Conservation (phyloP, 2,329 filamentous ascomycete genomes). For the Fusarium nelsonii region DNA sequence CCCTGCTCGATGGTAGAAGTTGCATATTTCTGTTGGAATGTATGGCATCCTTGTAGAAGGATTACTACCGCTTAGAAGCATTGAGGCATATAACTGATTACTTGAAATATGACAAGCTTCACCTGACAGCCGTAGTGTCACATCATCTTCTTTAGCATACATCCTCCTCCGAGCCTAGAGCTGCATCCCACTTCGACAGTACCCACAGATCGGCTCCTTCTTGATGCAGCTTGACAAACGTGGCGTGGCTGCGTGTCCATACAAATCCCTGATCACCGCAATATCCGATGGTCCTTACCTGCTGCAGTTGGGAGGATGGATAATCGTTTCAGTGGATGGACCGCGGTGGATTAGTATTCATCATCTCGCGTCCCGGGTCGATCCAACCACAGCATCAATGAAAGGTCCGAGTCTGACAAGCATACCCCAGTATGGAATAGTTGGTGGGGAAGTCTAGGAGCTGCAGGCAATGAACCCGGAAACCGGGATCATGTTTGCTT, state of each 20-base stretch:
- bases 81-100: neutral
- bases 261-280: neutral
- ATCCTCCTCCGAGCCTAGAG: slow-evolving; percentile 3
- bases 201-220: slow-evolving; percentile 9
- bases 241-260: neutral
- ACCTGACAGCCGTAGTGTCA: neutral
- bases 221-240: neutral
- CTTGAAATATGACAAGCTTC: slow-evolving; percentile 1
- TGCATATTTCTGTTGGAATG: too few species aligned
- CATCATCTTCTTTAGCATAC: neutral
- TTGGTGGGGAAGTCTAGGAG: slow-evolving; percentile 3
- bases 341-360: neutral
- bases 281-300: neutral
- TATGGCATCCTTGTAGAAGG: too few species aligned
- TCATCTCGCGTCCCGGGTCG: neutral
- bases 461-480: slow-evolving; percentile 3
- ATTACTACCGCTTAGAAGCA: too few species aligned
- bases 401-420: neutral
- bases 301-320: neutral
- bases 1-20: too few species aligned
- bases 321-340: neutral
- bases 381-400: neutral
- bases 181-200: neutral
- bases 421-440: neutral
- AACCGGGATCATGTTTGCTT: neutral